Evolutionary conservation across 176 grass and related monocot genomes (phyloP), one percentile per base, ranked within the genome.

Genomic region (Juncus inflexus): DNA sequence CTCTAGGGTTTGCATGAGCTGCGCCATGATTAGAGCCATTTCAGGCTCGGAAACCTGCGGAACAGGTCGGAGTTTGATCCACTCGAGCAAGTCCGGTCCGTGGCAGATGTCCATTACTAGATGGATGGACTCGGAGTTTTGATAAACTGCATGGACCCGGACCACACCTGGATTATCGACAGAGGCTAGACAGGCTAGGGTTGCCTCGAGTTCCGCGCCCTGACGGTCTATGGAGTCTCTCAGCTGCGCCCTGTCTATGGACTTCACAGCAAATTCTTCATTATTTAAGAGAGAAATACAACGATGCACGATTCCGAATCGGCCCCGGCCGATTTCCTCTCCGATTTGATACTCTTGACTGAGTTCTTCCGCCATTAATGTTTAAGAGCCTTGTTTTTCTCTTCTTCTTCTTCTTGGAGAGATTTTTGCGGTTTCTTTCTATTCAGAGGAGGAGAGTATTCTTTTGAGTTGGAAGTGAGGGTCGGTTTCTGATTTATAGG

Each of bases 31-130:
- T 0, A 36, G 49, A 3, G 91, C 84, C 6, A 74, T 78, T 41
- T 81, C 81, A 55, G 76, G 61, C 81, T 90, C 91, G 12, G 79
- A 55, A 4, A 89, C 65, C 65, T 84, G 87, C 45, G 62, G 39
- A 56, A 79, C 73, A 61, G 67, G 16, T 16, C 87, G 78, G 63
- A 81, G 65, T 4, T 69, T 67, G 64, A 96, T 13, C 78, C 91
- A 87, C 36, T 88, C 81, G 19, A 90, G 76, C 14, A 96, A 77
- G 61, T 96, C 87, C 0, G 84, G 81, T 0, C 84, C 84, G 2
- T 82, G 16, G 80, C 87, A 90, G 28, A 96, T 76, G 73, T 96
- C 91, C 81, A 96, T 90, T 3, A 96, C 73, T 15, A 87, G 59
- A 66, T 96, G 91, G 35, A 77, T 83, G 70, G 81, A 96, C 11